These are phyloP conservation scores for Diaporthe sp. DNA, from an alignment of 2,329 filamentous ascomycete species.

Conservation along the genomic window DNA sequence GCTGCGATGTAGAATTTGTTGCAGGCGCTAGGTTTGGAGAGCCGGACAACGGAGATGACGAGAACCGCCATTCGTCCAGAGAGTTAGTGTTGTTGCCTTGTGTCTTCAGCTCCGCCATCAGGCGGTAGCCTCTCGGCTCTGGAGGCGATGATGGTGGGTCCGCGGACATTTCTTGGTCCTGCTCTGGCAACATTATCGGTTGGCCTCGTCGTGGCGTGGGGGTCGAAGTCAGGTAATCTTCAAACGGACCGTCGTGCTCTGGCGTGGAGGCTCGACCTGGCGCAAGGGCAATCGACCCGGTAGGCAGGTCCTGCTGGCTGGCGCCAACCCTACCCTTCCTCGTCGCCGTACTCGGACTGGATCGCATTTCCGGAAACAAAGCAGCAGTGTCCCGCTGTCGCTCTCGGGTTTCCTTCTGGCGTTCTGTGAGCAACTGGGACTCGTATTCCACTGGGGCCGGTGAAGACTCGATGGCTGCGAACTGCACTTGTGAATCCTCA, in stretches of 20 bases:
- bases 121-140: conserved; percentile 64
- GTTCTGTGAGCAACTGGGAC: conserved; percentile 82
- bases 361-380: conserved; percentile 77
- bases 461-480: conserved; percentile 76
- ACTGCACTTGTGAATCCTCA: conserved; percentile 85
- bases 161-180: conserved; percentile 58
- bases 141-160: conserved; percentile 72
- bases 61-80: conserved; percentile 64
- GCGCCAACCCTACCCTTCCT: conserved; percentile 24
- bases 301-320: conserved; percentile 6
- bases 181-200: conserved; percentile 59
- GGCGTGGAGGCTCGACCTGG: conserved; percentile 58
- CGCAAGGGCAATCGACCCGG: conserved; percentile 5
- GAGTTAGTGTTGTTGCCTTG: conserved; percentile 57
- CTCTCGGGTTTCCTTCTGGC: conserved; percentile 82
- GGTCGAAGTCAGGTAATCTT: conserved; percentile 69
- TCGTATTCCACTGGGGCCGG: conserved; percentile 64
- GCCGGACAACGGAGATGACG: conserved; percentile 67
- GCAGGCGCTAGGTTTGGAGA: conserved; percentile 59
- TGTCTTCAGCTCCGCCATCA: conserved; percentile 65
- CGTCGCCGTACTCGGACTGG: conserved; percentile 56
- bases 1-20: conserved; percentile 41
- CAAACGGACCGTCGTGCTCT: conserved; percentile 56
- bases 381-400: conserved; percentile 75
- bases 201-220: conserved; percentile 72